Base-by-base conservation (phyloP, 2,329 filamentous ascomycete genomes). In the Penicillium verrucosum region DNA sequence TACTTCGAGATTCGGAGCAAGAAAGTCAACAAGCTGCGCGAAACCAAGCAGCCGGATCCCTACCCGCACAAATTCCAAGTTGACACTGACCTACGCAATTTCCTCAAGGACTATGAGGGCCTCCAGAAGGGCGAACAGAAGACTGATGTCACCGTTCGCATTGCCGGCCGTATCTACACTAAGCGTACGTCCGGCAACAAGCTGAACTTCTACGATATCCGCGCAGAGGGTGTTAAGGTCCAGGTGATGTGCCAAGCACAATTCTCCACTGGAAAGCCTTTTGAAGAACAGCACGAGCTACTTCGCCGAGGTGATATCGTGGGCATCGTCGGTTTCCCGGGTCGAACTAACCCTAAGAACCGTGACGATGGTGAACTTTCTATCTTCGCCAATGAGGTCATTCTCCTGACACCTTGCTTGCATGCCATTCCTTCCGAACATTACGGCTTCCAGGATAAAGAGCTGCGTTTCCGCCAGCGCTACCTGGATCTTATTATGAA, bases 401-500 rank as follows among this genome's bases (percentile, higher is more conserved):
- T 89, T 41, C 86, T 97, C 44, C 82, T 99, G 59, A 89, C 93
- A 0, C 94, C 94, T 9, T 97, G 93, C 76, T 78, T 99, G 70
- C 92, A 96, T 77, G 88, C 90, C 79, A 83, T 95, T 65, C 94
- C 94, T 27, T 74, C 73, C 60, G 91, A 94, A 75, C 88, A 93
- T 78, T 97, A 91, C 73, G 93, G 93, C 60, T 92, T 97, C 81
- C 93, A 96, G 82, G 92, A 97, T 73, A 85, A 92, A 72, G 94
- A 99, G 77, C 89, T 92, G 76, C 86, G 94, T 59, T 92, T 91
- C 83, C 89, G 95, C 68, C 90, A 96, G 80, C 85, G 93, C 58
- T 96, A 96, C 75, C 85, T 99, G 51, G 94, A 99, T 75, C 81
- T 99, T 67, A 94, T 99, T 77, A 96, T 97, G 88, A 97, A 99